Percentiles rank a stretch among this genome's conserved stretches.
phyloP scores from a whole-genome alignment of 306 rosid species.

The Ammopiptanthus mongolicus region DNA sequence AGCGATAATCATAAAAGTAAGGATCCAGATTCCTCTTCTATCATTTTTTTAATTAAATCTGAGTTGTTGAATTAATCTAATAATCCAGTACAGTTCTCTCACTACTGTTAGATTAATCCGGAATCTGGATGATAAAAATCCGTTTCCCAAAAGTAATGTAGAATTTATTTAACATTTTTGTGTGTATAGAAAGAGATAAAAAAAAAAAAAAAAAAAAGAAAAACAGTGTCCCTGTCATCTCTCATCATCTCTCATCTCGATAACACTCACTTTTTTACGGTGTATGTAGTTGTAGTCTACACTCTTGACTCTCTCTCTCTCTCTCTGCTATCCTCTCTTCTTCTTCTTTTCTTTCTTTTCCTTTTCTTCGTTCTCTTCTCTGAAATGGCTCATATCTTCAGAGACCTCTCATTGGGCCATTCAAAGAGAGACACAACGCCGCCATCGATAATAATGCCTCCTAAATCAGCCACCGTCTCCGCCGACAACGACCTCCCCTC shows the following conservation, averaged over 20 bases:
- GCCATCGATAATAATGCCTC: conserved; percentile 27
- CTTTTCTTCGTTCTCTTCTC: background rate
- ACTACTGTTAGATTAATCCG: too few relatives aligned
- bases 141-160: too few relatives aligned
- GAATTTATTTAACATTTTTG: too few relatives aligned
- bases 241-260: background rate
- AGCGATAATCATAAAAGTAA: too few relatives aligned
- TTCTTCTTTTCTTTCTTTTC: background rate
- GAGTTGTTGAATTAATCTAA: too few relatives aligned
- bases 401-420: conserved; percentile 86
- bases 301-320: conserved; percentile 16
- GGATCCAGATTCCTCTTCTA: too few relatives aligned
- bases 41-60: too few relatives aligned
- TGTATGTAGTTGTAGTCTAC: conserved; percentile 11
- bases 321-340: background rate
- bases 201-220: background rate
- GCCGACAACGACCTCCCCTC: conserved; percentile 66
- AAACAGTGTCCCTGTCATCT: conserved; percentile 14
- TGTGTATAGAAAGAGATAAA: background rate
- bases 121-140: too few relatives aligned
- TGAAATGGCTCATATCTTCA: conserved; percentile 83
- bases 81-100: too few relatives aligned
- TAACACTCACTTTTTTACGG: background rate
- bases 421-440: conserved; percentile 64
- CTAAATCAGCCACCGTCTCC: conserved; percentile 13